These are phyloP conservation scores for Pyrenochaeta sp. DNA, from an alignment of 2,329 filamentous ascomycete species.

Conservation along the genomic window DNA sequence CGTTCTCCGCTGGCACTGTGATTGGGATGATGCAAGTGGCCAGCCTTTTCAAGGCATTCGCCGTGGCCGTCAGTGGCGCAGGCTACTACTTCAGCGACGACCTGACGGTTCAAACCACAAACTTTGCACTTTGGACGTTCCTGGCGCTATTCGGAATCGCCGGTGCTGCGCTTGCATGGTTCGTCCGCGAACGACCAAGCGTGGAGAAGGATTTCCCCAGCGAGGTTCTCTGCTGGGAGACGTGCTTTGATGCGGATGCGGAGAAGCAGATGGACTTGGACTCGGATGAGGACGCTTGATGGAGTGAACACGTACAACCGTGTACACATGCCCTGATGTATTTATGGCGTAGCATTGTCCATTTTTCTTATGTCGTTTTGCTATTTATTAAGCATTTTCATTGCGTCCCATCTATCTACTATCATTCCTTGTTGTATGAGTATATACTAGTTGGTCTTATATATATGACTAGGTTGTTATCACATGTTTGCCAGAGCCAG, in stretches of 20 bases:
- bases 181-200: conserved; percentile 53
- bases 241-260: conserved; percentile 53
- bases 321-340: conserved; percentile 10
- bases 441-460: no score
- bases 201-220: conserved; percentile 55
- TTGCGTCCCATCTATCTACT: conserved; percentile 2
- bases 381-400: conserved; percentile 4
- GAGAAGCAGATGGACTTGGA: conserved; percentile 30
- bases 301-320: conserved; percentile 2
- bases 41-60: conserved; percentile 56
- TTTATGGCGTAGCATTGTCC: conserved; percentile 7
- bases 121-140: conserved; percentile 55
- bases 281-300: conserved; percentile 13
- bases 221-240: conserved; percentile 55
- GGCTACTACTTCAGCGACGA: conserved; percentile 56
- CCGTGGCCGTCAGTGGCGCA: conserved; percentile 54
- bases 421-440: conserved; percentile 4
- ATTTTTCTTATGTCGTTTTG: conserved; percentile 1
- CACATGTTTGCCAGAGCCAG: no score
- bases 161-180: conserved; percentile 55
- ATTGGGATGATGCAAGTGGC: conserved; percentile 58
- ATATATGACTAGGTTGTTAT: no score
- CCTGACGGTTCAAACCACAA: conserved; percentile 52
- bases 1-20: conserved; percentile 55
- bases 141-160: conserved; percentile 50